Evolutionary conservation across 192 early-diverging fungal species (phyloP).

Genomic region (Kappamyces sp.): DNA sequence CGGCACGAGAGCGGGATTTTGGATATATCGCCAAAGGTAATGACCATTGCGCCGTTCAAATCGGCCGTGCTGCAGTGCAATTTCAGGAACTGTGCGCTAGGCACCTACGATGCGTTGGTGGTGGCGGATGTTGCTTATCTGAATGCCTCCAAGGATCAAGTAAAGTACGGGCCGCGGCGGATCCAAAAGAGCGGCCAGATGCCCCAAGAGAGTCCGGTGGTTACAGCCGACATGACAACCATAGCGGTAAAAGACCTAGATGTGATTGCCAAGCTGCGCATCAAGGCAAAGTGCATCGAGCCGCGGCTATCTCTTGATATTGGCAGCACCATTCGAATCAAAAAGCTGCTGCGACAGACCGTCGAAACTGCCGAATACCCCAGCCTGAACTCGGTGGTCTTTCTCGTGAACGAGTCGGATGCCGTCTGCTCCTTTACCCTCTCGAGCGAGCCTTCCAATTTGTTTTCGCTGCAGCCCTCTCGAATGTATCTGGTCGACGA

Average conservation of each 20-base stretch:
- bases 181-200: slow-evolving; percentile 2
- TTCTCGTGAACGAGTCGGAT: slow-evolving; percentile 33
- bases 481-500: background rate
- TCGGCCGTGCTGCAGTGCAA: slow-evolving; percentile 25
- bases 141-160: slow-evolving; percentile 26
- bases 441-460: slow-evolving; percentile 2
- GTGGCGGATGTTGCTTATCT: slow-evolving; percentile 43
- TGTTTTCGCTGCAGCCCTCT: background rate
- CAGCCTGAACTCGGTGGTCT: slow-evolving; percentile 9
- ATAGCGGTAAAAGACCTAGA: slow-evolving; percentile 21
- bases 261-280: slow-evolving; percentile 22
- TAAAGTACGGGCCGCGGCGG: slow-evolving; percentile 20
- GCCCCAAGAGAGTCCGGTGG: slow-evolving; percentile 5
- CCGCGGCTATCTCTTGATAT: slow-evolving; percentile 23
- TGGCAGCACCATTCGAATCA: slow-evolving; percentile 26
- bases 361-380: slow-evolving; percentile 19
- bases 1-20: slow-evolving; percentile 20
- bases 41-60: slow-evolving; percentile 34
- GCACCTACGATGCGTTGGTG: slow-evolving; percentile 32
- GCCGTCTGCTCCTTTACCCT: slow-evolving; percentile 31
- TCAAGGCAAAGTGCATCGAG: slow-evolving; percentile 30
- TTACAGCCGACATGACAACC: background rate
- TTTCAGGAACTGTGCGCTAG: slow-evolving; percentile 28
- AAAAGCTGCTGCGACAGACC: slow-evolving; percentile 9
- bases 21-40: slow-evolving; percentile 22